Evolutionary conservation across 2,329 filamentous ascomycete genomes (phyloP).

Genomic region (Coleophoma cylindrospora): DNA sequence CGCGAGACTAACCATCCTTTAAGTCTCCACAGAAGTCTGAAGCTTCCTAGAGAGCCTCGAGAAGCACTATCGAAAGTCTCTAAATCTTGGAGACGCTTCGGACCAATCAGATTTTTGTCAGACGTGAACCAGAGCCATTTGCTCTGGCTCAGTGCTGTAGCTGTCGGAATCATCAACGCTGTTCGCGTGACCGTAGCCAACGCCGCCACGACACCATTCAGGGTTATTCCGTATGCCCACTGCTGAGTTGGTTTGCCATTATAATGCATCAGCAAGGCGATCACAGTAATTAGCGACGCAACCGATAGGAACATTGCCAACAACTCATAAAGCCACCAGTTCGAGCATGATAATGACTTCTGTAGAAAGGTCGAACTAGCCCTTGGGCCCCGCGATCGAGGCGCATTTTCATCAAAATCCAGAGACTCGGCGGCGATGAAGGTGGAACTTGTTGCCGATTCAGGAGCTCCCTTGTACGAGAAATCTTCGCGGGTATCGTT

Average conservation of each 20-base stretch:
- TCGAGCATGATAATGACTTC: no score
- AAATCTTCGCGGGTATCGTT: no score
- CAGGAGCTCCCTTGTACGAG: no score
- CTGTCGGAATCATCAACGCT: background rate
- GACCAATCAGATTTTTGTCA: background rate
- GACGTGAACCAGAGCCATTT: background rate
- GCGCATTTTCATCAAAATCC: no score
- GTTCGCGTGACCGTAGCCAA: background rate
- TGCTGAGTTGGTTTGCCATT: background rate
- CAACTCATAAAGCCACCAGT: no score
- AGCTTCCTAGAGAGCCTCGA: background rate
- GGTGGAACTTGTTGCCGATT: no score
- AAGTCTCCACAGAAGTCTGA: background rate
- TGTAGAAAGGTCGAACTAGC: no score
- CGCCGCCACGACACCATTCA: background rate
- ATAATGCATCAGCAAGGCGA: background rate
- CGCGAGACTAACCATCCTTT: no score
- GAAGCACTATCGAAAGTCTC: background rate
- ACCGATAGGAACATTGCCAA: no score
- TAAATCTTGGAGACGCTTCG: background rate
- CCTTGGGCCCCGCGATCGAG: no score
- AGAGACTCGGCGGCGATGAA: no score
- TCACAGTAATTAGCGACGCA: background rate
- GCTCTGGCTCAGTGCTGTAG: background rate
- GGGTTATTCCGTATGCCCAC: background rate